Evolutionary conservation across 2,329 filamentous ascomycete species (phyloP), one percentile per base, ranked within the genome.

Genomic region (Colletotrichum sp.): DNA sequence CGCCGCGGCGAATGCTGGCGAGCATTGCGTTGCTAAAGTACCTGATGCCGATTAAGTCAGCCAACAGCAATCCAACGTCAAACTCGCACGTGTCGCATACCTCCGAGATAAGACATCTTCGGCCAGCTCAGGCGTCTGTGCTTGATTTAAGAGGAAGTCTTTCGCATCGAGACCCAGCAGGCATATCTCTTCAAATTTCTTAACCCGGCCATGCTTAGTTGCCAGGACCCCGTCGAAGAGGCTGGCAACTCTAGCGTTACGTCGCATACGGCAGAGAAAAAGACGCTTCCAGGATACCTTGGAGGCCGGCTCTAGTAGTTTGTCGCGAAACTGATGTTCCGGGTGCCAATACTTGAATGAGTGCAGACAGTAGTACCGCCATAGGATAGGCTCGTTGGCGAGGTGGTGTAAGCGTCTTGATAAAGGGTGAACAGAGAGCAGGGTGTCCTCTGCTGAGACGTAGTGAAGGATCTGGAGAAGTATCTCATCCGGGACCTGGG

Each of bases 151-250:
- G 65, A 99, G 89, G 71, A 93, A 93, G 83, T 98, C 96, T 83
- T 98, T 98, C 62, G 94, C 95, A 86, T 99, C 96, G 81, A 96
- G 96, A 1, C 96, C 96, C 80, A 93, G 89, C 32, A 88, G 86
- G 69, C 94, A 92, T 77, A 99, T 94, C 67, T 89, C 86, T 79
- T 94, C 91, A 77, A 95, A 93, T 80, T 93, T 93, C 71, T 89
- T 88, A 72, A 95, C 89, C 24, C 96, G 93, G 70, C 91, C 89
- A 44, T 92, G 89, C 82, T 95, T 95, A 36, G 91, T 92, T n/a
- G 87, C 84, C 70, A 99, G 87, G 74, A 98, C 92, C 34, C 87
- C 89, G 77, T 96, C 88, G 72, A 99, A 86, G 9, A 93, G 85
- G 10, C 80, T 81, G 12, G 88, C 87, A 32, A 91, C 90, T 71